Conservation (phyloP, 805 yeast genomes). For the Kurtzmaniella fragi region DNA sequence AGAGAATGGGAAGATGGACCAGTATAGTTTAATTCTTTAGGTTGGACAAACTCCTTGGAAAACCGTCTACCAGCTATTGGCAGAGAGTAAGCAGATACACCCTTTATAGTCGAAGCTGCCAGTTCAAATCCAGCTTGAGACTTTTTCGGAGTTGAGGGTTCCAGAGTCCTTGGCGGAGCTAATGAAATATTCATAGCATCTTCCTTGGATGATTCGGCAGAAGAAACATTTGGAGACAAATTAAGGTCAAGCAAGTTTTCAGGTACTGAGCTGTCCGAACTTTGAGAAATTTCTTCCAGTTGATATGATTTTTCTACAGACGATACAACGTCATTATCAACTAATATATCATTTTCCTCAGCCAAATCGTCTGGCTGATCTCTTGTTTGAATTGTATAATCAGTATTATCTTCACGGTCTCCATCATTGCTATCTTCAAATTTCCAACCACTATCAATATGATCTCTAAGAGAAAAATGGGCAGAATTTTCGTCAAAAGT, state of each 20-base stretch:
- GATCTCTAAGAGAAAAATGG: constrained; percentile 22
- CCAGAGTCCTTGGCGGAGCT: constrained; percentile 1
- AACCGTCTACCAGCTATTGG: too few species aligned
- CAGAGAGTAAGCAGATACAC: too few species aligned
- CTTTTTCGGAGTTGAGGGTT: too few species aligned
- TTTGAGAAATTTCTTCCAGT: too few species aligned
- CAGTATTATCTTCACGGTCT: constrained; percentile 34
- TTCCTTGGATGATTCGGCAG: too few species aligned
- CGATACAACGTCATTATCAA: neutral
- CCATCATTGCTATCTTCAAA: constrained; percentile 36
- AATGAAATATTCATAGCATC: constrained; percentile 1
- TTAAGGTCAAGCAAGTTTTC: constrained; percentile 1
- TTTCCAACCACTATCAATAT: constrained; percentile 33
- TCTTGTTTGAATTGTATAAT: constrained; percentile 11
- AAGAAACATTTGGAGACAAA: constrained; percentile 3
- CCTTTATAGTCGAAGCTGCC: too few species aligned
- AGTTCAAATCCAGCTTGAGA: too few species aligned
- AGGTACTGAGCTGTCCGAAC: neutral
- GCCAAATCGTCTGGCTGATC: neutral
- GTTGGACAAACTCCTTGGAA: too few species aligned
- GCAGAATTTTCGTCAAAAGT: constrained; percentile 7
- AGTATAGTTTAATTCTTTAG: too few species aligned
- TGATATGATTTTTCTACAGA: neutral
- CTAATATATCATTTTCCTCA: neutral
- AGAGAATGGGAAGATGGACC: too few species aligned